These are phyloP conservation scores for Backusella parvicylindrica DNA, from an alignment of 192 early-diverging fungal genomes.

Conservation along the genomic window DNA sequence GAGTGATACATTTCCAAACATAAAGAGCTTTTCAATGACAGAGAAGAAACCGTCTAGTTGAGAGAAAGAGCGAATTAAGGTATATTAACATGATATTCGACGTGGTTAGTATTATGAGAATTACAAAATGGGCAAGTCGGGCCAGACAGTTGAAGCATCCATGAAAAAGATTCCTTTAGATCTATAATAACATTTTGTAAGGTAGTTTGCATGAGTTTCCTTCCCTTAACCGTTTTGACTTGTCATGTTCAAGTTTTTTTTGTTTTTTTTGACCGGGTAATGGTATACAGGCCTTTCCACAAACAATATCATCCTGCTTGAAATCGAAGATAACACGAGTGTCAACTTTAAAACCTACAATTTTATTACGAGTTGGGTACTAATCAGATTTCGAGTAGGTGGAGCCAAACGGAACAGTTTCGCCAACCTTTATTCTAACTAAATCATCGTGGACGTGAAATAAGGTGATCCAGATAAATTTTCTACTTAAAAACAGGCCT, in stretches of 20 bases:
- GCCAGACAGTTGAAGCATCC: neutral
- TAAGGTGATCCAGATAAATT: too few species aligned
- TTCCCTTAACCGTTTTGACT: neutral
- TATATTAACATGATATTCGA: neutral
- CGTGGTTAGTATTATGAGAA: neutral
- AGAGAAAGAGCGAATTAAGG: neutral
- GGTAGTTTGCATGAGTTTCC: neutral
- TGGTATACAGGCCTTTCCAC: neutral
- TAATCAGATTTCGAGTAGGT: neutral
- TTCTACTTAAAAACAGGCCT: too few species aligned
- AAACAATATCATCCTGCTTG: neutral
- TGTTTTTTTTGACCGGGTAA: neutral
- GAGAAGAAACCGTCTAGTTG: conserved; percentile 2
- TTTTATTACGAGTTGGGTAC: neutral
- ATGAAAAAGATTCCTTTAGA: neutral
- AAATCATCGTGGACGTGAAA: neutral
- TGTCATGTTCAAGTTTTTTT: neutral
- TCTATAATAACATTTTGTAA: neutral
- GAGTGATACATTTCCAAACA: neutral
- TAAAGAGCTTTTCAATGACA: conserved; percentile 1
- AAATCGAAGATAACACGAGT: neutral
- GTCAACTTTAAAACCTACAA: neutral
- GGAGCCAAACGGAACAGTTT: neutral
- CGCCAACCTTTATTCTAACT: neutral
- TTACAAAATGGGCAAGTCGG: neutral